Conservation (phyloP, 495 filamentous ascomycete species). For the Hypoxylon trugodes region DNA sequence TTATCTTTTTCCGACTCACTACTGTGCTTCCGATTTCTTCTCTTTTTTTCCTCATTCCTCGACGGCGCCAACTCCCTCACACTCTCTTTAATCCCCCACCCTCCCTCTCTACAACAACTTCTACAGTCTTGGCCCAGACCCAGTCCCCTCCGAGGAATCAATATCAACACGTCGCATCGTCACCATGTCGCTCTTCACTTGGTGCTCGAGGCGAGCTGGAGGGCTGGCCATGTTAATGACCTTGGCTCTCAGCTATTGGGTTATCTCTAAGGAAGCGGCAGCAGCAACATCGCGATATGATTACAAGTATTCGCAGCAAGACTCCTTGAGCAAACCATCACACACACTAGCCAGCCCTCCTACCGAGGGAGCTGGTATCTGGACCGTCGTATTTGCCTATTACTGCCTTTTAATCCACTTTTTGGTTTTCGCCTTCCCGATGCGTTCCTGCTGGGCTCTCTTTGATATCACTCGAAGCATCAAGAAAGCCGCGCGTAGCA, state of each 20-base stretch:
- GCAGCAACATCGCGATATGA: slow-evolving; percentile 51
- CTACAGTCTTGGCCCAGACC: slow-evolving; percentile 18
- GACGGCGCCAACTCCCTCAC: slow-evolving; percentile 19
- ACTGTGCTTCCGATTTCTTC: slow-evolving; percentile 20
- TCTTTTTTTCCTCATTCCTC: slow-evolving; percentile 31
- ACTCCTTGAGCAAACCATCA: slow-evolving; percentile 52
- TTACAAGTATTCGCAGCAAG: slow-evolving; percentile 55
- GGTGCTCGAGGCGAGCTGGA: slow-evolving; percentile 57
- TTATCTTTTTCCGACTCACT: slow-evolving; percentile 35
- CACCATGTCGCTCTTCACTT: slow-evolving; percentile 57
- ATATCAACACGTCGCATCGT: slow-evolving; percentile 22
- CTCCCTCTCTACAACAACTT: slow-evolving; percentile 19
- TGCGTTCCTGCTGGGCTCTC: slow-evolving; percentile 62
- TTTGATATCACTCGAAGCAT: slow-evolving; percentile 55
- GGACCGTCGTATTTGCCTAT: slow-evolving; percentile 56
- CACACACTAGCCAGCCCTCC: slow-evolving; percentile 40
- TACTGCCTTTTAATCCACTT: slow-evolving; percentile 64
- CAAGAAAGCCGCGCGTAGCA: slow-evolving; percentile 50
- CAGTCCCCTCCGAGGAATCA: slow-evolving; percentile 25
- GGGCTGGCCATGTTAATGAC: slow-evolving; percentile 58
- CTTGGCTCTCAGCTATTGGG: slow-evolving; percentile 55
- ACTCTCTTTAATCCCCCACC: slow-evolving; percentile 13
- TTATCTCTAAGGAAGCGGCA: slow-evolving; percentile 57
- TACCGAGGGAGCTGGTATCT: slow-evolving; percentile 43
- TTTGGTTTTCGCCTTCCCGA: slow-evolving; percentile 60